Conservation (phyloP, 73 alveolate species). For the Stentor roeselii region DNA sequence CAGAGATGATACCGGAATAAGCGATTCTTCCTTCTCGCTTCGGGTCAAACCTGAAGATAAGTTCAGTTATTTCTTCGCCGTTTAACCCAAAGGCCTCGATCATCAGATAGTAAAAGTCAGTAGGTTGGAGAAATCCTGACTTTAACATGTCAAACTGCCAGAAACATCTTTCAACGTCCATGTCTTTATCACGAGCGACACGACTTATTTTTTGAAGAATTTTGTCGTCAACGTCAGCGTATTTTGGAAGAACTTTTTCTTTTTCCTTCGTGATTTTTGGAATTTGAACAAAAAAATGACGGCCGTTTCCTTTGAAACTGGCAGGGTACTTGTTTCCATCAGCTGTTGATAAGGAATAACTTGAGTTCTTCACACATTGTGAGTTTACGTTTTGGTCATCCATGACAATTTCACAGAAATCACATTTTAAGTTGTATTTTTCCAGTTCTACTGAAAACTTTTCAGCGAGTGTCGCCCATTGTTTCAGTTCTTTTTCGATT, state of each 20-base stretch:
- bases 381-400: neutral
- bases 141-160: neutral
- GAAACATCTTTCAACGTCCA: neutral
- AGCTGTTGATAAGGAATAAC: too few relatives aligned
- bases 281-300: neutral
- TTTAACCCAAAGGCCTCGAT: neutral
- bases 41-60: neutral
- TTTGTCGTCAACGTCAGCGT: too few relatives aligned
- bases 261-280: too few relatives aligned
- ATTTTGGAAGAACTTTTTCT: too few relatives aligned
- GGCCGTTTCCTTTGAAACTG: neutral
- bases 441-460: neutral
- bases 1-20: neutral
- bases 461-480: neutral
- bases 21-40: neutral
- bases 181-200: neutral
- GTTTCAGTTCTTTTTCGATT: neutral
- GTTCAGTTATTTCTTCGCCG: neutral
- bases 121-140: neutral
- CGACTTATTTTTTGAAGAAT: neutral
- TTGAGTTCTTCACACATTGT: slow-evolving; percentile 2
- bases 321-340: too few relatives aligned
- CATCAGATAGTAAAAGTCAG: neutral
- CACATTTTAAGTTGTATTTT: neutral
- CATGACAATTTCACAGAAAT: neutral